These are phyloP conservation scores for Nicotiana obtusifolia DNA, from an alignment of 257 asterid genomes.

Conservation along the genomic window DNA sequence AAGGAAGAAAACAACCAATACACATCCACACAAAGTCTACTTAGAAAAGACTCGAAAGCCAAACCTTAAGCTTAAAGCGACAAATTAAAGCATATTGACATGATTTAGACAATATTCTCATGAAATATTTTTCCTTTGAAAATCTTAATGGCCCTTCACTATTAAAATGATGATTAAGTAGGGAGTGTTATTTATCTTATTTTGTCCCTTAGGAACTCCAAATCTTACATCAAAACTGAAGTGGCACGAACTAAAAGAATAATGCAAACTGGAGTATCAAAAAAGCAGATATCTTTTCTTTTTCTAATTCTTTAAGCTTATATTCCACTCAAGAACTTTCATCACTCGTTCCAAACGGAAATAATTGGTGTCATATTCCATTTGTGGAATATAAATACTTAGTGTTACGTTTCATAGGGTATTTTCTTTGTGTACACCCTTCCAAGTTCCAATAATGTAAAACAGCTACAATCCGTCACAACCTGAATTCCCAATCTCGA, in stretches of 20 bases:
- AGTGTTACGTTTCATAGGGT: neutral
- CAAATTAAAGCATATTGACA: neutral
- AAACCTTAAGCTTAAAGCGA: neutral
- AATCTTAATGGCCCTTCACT: conserved; percentile 18
- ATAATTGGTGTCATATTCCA: neutral
- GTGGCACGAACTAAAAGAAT: neutral
- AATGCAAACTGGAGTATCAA: neutral
- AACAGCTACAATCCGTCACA: neutral
- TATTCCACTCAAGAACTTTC: neutral
- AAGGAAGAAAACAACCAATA: too few species aligned
- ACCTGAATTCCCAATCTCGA: too few species aligned
- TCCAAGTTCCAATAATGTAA: neutral
- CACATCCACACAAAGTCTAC: neutral
- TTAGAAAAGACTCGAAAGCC: neutral
- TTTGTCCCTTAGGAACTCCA: neutral
- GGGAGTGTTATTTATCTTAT: neutral
- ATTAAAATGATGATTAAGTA: neutral
- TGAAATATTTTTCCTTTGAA: conserved; percentile 18
- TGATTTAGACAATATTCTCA: conserved; percentile 31
- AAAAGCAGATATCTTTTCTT: neutral
- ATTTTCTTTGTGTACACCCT: neutral
- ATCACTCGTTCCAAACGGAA: neutral
- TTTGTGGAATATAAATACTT: neutral
- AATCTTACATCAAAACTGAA: neutral
- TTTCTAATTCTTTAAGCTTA: neutral